Evolutionary conservation across 2,329 filamentous ascomycete genomes (phyloP).

Genomic region (Alternaria incomplexa): DNA sequence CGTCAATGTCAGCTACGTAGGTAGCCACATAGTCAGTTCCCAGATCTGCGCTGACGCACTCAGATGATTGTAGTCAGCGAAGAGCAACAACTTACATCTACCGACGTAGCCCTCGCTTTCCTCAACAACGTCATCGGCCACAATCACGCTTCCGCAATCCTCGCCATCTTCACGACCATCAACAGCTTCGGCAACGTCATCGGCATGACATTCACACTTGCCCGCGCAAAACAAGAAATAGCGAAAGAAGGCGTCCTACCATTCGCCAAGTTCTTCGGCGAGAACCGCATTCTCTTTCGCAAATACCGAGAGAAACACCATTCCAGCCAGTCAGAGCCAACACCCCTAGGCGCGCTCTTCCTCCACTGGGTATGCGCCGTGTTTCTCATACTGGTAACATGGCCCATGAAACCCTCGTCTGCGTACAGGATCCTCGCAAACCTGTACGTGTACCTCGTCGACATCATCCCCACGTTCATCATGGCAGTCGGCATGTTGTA

Average conservation of each 20-base stretch:
- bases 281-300: neutral
- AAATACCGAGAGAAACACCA: neutral
- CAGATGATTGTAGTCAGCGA: neutral
- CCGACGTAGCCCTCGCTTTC: neutral
- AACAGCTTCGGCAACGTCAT: neutral
- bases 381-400: neutral
- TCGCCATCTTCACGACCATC: neutral
- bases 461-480: neutral
- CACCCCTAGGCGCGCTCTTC: neutral
- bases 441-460: neutral
- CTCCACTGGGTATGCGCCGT: neutral
- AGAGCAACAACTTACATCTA: neutral
- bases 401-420: neutral
- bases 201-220: neutral
- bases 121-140: neutral
- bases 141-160: neutral
- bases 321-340: neutral
- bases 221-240: neutral
- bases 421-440: neutral
- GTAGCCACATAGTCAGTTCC: neutral
- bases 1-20: neutral
- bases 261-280: neutral
- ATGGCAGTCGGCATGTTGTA: neutral
- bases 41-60: neutral
- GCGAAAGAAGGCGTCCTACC: neutral